Evolutionary conservation across 2,329 filamentous ascomycete genomes (phyloP), one percentile per base, ranked within the genome.

Genomic region (Cercospora citrullina): DNA sequence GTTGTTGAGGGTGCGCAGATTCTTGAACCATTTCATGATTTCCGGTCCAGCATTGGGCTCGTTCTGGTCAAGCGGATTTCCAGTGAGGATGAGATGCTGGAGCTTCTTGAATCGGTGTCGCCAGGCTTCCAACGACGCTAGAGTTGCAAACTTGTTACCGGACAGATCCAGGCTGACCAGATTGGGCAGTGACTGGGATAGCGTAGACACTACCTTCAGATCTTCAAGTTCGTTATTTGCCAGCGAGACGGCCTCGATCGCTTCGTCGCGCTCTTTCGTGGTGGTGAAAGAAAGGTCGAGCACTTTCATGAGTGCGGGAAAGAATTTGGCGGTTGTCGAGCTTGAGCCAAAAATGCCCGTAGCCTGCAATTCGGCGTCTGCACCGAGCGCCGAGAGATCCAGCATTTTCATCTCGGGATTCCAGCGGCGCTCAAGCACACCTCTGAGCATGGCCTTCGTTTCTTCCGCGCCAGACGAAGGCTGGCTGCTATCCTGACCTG

Each of bases 131-230:
- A 99, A 80, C 9, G 87, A 86, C 66, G 88, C 87, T 61, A 93
- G 80, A 62, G 87, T 87, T 67, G 85, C 84, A 74, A 99, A 87
- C 48, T 89, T 87, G 80, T 98, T 98, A 76, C 90, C 87, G 64
- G 92, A 95, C 28, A 98, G 86, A 73, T 97, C 94, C 12, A 99
- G 87, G 72, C 97, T 94, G 77, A 92, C 90, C 68, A 98, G 84
- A 69, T 94, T 90, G 0, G 94, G 93, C 64, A 98, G 91, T 0
- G 91, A 93, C 63, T 88, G 86, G 9, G 92, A 89, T 1, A 98
- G 85, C 1, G 88, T 85, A 62, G 90, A 92, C 61, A 98, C 90
- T 63, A 90, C 86, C 21, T 83, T 79, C 42, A 97, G 87, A 70
- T 91, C 89, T 61, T 87, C 83, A 57, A 98, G 88, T 68, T 88